Conservation (phyloP, 2,329 filamentous ascomycete species). For the Dactylellina parvicollis region DNA sequence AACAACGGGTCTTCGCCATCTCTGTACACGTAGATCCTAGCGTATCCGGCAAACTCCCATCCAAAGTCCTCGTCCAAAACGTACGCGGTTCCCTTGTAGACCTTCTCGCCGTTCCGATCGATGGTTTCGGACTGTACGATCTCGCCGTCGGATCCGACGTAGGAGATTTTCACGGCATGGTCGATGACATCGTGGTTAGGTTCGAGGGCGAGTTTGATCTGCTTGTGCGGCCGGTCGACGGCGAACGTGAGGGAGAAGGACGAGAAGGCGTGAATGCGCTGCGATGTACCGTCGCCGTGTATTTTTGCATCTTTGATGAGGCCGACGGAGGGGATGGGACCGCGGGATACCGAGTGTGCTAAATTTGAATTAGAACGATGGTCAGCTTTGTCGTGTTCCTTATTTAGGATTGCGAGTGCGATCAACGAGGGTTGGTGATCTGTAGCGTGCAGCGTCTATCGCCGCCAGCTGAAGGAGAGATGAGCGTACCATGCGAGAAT, state of each 20-base stretch:
- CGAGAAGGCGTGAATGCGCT: slow-evolving; percentile 81
- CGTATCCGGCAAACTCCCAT: slow-evolving; percentile 88
- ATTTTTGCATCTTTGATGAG: slow-evolving; percentile 79
- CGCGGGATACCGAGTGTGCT: slow-evolving; percentile 78
- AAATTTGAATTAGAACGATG: slow-evolving; percentile 48
- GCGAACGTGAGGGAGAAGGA: slow-evolving; percentile 86
- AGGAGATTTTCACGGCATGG: slow-evolving; percentile 77
- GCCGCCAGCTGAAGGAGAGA: not conserved
- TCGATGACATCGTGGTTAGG: slow-evolving; percentile 91
- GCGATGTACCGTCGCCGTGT: slow-evolving; percentile 72
- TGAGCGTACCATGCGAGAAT: slow-evolving; percentile 44
- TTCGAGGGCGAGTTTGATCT: slow-evolving; percentile 80
- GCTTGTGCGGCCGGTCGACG: slow-evolving; percentile 73
- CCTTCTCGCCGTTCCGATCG: slow-evolving; percentile 76
- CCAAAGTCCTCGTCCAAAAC: slow-evolving; percentile 69
- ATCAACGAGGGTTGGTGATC: slow-evolving; percentile 12
- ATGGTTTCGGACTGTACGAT: slow-evolving; percentile 74
- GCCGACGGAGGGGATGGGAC: slow-evolving; percentile 78
- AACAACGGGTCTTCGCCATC: slow-evolving; percentile 85
- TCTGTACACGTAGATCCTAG: slow-evolving; percentile 77
- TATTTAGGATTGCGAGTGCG: slow-evolving; percentile 12
- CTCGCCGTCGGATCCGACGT: slow-evolving; percentile 76
- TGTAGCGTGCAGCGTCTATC: slow-evolving; percentile 22
- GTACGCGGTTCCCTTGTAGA: slow-evolving; percentile 84
- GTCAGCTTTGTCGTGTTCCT: too few relatives aligned